Evolutionary conservation across 306 rosid species (phyloP).

Genomic region (Hylodesmum podocarpum): DNA sequence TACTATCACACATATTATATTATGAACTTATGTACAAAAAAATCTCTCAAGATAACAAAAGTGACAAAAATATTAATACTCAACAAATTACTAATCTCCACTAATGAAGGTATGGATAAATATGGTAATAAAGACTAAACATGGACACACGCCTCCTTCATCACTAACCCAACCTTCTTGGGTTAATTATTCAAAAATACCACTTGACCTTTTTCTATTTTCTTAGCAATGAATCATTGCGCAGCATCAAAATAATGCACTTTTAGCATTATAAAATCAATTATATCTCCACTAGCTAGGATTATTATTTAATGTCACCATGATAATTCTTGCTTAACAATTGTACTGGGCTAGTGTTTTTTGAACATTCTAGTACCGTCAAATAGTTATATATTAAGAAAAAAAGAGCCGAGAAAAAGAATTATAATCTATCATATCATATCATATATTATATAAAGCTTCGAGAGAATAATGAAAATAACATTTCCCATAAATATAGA

Average conservation of each 20-base stretch:
- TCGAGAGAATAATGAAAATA: too few species aligned
- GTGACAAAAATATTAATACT: background rate
- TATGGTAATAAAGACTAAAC: background rate
- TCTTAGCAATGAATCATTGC: slow-evolving; percentile 25
- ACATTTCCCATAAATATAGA: too few species aligned
- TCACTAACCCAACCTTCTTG: background rate
- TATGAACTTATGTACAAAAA: background rate
- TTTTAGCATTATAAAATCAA: slow-evolving; percentile 24
- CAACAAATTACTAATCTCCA: background rate
- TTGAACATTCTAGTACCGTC: background rate
- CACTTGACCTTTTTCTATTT: slow-evolving; percentile 27
- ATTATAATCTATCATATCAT: too few species aligned
- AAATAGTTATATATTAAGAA: background rate
- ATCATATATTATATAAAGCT: too few species aligned
- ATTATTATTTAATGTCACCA: background rate
- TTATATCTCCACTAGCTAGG: slow-evolving; percentile 9
- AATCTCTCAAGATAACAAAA: background rate
- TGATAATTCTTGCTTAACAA: background rate
- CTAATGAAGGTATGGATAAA: background rate
- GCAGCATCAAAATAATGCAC: slow-evolving; percentile 20
- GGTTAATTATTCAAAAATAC: slow-evolving; percentile 17
- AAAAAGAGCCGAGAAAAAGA: background rate
- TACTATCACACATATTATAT: background rate
- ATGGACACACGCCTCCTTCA: slow-evolving; percentile 15
- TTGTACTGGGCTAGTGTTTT: background rate